These are phyloP conservation scores for Cephaloascus albidus DNA, from an alignment of 805 yeast genomes.

Conservation along the genomic window DNA sequence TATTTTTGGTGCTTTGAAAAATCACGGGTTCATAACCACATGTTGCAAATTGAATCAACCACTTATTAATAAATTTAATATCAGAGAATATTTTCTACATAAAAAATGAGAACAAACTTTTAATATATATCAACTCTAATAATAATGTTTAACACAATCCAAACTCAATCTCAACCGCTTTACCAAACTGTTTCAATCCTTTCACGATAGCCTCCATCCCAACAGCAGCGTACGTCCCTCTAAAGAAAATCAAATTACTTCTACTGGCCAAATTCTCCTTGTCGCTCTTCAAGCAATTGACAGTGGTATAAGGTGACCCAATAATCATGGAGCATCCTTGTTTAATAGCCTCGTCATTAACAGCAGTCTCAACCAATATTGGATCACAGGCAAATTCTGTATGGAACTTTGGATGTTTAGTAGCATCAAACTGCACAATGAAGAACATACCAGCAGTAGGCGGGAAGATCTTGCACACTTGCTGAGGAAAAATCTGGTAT, in stretches of 20 bases:
- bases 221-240: constrained; percentile 87
- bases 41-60: too few species aligned
- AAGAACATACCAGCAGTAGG: neutral
- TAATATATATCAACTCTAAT: too few species aligned
- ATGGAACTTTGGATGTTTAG: neutral
- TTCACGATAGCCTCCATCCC: constrained; percentile 50
- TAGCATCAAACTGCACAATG: neutral
- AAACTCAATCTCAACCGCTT: constrained; percentile 51
- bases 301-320: neutral
- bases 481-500: neutral
- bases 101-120: too few species aligned
- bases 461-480: neutral
- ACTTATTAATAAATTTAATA: too few species aligned
- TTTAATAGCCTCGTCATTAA: neutral
- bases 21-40: too few species aligned
- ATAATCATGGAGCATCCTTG: neutral
- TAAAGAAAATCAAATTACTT: constrained; percentile 42
- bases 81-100: too few species aligned
- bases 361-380: neutral
- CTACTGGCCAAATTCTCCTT: neutral
- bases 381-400: neutral
- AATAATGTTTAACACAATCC: constrained; percentile 17
- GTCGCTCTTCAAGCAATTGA: too few species aligned
- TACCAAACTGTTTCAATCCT: constrained; percentile 63
- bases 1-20: too few species aligned